Evolutionary conservation across 257 asterid genomes (phyloP), one percentile per base, ranked within the genome.

Genomic region (Salvia miltiorrhiza): DNA sequence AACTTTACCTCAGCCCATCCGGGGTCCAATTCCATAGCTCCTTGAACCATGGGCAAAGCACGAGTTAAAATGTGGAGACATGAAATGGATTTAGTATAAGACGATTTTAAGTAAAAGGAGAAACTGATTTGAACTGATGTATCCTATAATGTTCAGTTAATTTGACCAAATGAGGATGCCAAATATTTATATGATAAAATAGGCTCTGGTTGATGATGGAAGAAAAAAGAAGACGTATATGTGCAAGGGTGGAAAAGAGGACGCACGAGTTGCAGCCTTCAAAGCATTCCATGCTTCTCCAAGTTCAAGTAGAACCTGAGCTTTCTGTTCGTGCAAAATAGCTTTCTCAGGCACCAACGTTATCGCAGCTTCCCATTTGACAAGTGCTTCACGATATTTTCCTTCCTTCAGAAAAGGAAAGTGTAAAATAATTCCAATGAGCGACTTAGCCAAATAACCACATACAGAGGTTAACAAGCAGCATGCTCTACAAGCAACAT

Each of bases 11-110:
- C 98, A 58, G 89, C 92, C 98, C 97, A 92, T 61, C 53, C 64
- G 35, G 97, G 93, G 60, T 90, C 96, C 92, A 92, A 71, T 78
- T 86, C 96, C 71, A 87, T 83, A 72, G 98, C 97, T 60, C 97
- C 97, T 90, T 52, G 6, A 74, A 54, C 48, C 74, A 81, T 61
- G 69, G 72, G 72, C 19, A 69, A 61, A 70, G 28, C 35, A 39
- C 33, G 44, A 71, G 70, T 66, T 61, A 76, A 69, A 48, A 75
- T 20, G 41, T 28, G 35, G 14, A 28, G 16, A 33, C 54, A 40
- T 23, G 14, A 43, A 16, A 60, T 8, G 11, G 54, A 40, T 59
- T 40, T 23, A 24, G 48, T 26, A 19, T 19, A 32, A 50, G 63
- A 56, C 14, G 55, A 61, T 45, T 21, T 45, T 23, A 49, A 32